Base-by-base conservation (phyloP, 1,284 basidiomycete genomes). In the Malassezia nana region DNA sequence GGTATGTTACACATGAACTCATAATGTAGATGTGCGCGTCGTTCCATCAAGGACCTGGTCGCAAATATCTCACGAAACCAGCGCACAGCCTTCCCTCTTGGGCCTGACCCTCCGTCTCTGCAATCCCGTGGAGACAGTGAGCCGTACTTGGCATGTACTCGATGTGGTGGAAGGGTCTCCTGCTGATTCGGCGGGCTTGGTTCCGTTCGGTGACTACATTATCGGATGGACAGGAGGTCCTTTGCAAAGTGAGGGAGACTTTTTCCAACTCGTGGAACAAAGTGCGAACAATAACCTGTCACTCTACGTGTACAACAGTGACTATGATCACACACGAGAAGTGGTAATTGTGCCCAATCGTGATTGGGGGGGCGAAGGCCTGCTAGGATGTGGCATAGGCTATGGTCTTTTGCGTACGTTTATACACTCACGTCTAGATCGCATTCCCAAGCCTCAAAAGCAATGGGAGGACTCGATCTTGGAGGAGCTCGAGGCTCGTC, bases 121-220 rank as follows among this genome's bases (percentile, higher is more conserved):
- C 56, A 62, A 65, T 28, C 69, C 69, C 2, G 58, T 64, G 10
- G 65, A 62, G 28, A 62, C 67, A 1, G 54, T 68, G 0, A 62
- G 57, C 6, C 60, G 65, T 45, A 67, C 96, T 6, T 98, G 92
- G 91, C 92, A 98, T 75, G 89, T 98, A 42, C 79, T 98, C 46
- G 94, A 98, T 72, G 89, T 98, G 7, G 77, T 94, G 31, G 91
- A 96, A 75, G 90, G 89, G 16, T 89, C 86, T 58, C 94, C 94
- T 7, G 92, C 92, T 5, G 90, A 96, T 78, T 62, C 59, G 3
- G 67, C 64, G 49, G 87, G 87, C 1, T 78, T 89, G 2, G 87
- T 89, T 15, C 87, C 87, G 3, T 88, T 84, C 72, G 87, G 87
- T 5, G 87, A 90, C 76, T 90, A 85, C 79, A 84, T 90, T 55